Evolutionary conservation across 371 early-diverging fungal genomes (phyloP), one percentile per base, ranked within the genome.

Genomic region (Umbelopsis sp.): DNA sequence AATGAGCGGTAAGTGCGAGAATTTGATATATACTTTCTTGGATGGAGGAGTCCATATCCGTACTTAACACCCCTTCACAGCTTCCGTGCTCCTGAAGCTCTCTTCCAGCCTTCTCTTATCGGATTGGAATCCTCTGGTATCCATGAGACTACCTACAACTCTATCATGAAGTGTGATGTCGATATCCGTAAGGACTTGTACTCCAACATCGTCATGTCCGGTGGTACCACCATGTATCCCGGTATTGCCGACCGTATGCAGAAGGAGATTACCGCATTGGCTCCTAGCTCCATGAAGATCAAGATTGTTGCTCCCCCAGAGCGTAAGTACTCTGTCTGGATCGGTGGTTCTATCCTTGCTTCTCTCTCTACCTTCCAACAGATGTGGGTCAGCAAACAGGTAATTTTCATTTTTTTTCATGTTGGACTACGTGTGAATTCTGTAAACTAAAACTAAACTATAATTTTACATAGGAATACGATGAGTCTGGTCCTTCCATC

Each of bases 311-410:
- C 99, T 73, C 99, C 99, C 65, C 99, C 99, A 66, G 99, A 99
- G 87, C 94, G 99, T 82, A 99, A 99, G 89, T 99, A 99, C 96
- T 97, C 98, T 76, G 99, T 99, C 84, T 99, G 99, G 99, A 99
- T 99, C 81, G 99, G 99, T 90, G 99, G 99, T 73, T 99, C 99
- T 72, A 99, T 99, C 74, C 88, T 99, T 72, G 99, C 99, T 66
- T 99, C 99, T 66, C 93, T 99, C 70, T 96, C 97, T 69, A 97
- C 98, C 75, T 99, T 99, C 97, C 98, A 97, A 84, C 92, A 93
- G 80, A 94, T 97, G 96, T 98, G 98, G 98, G 91, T 84, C 89
- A 88, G 86, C 73, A 73, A 71, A 63, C 68, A 69, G 65, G 69
- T 69, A 69, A 63, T 50, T 18, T 16, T 4, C 3, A 35, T 16